Conservation (phyloP, 1,284 basidiomycete genomes). For the Sutorius eximius region DNA sequence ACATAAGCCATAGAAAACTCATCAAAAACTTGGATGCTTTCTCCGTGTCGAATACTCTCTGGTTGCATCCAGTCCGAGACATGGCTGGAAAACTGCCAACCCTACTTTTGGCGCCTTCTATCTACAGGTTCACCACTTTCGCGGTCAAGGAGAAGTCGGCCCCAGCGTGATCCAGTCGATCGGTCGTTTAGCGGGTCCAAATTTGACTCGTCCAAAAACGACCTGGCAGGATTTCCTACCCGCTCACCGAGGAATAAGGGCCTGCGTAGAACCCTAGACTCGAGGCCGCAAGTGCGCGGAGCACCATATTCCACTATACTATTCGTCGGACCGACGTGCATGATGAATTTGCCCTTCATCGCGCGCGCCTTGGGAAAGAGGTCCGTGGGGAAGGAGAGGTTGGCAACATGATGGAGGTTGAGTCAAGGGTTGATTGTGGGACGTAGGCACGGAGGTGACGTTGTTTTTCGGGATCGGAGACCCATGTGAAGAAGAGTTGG, state of each 20-base stretch:
- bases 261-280: no score
- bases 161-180: background rate
- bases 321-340: background rate
- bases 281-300: no score
- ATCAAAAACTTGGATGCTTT: constrained; percentile 5
- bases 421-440: background rate
- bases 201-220: no score
- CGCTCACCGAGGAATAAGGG: background rate
- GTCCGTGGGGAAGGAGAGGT: constrained; percentile 10
- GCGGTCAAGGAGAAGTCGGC: background rate
- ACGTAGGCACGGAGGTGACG: background rate
- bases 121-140: no score
- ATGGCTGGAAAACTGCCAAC: no score
- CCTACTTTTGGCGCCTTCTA: no score
- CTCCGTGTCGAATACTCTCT: constrained; percentile 10
- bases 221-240: background rate
- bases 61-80: constrained; percentile 12
- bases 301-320: background rate
- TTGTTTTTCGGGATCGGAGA: no score
- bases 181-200: background rate
- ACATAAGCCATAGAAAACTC: background rate
- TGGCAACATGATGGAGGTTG: background rate
- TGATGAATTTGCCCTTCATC: background rate
- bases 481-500: no score
- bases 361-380: constrained; percentile 24